phyloP scores from a whole-genome alignment of 805 yeast genomes.

The Huiozyma sinensis region DNA sequence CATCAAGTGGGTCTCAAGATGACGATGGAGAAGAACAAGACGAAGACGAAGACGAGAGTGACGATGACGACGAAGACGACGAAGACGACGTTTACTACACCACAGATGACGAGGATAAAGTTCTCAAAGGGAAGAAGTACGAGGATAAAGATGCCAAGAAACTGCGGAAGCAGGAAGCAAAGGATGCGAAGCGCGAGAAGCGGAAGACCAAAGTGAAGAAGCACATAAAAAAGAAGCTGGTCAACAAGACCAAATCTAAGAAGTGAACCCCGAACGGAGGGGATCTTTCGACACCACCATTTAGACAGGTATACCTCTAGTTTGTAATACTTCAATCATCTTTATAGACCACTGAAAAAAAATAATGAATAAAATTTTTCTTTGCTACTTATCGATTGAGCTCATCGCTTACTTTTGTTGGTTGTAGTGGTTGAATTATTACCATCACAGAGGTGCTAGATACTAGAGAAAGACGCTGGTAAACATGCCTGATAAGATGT shows the following conservation, averaged over 20 bases:
- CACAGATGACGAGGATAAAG: conserved; percentile 28
- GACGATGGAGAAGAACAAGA: conserved; percentile 12
- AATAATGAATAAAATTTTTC: conserved; percentile 8
- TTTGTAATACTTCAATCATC: neutral
- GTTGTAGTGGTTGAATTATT: neutral
- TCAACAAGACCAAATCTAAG: conserved; percentile 42
- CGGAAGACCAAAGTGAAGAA: conserved; percentile 76
- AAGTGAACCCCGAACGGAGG: conserved; percentile 13
- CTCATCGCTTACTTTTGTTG: conserved; percentile 19
- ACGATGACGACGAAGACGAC: conserved; percentile 7
- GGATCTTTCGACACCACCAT: neutral
- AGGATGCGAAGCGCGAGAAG: conserved; percentile 67
- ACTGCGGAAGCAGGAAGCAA: conserved; percentile 63
- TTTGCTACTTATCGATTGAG: conserved; percentile 2
- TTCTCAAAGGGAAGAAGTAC: conserved; percentile 59
- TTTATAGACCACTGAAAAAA: neutral
- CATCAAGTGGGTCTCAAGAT: conserved; percentile 5
- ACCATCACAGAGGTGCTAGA: no score
- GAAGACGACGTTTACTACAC: conserved; percentile 26
- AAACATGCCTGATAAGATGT: conserved; percentile 16
- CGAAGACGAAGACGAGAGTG: conserved; percentile 19
- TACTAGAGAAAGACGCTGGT: no score
- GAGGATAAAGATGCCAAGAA: conserved; percentile 73
- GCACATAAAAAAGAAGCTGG: conserved; percentile 65
- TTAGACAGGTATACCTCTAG: neutral